A percentile compares a stretch with the other conserved stretches of the same genome.
Conservation (phyloP, 805 yeast genomes). For the Sungouiozyma intestinalis region DNA sequence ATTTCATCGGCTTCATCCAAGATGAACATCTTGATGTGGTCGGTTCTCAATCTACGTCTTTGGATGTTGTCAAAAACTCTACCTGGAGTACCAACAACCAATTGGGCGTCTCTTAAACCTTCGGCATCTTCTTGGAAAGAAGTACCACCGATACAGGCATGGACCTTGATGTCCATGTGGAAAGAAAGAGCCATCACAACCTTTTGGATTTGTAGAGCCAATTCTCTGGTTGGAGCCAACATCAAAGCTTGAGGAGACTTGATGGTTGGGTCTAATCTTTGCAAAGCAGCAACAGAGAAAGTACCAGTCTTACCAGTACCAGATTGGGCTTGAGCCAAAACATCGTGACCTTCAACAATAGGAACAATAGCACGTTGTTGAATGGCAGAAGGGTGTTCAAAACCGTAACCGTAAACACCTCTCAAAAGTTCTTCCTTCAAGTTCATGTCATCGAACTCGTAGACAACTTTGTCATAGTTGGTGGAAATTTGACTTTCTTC, state of each 20-base stretch:
- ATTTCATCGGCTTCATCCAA: conserved; percentile 98
- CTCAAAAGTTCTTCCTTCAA: conserved; percentile 51
- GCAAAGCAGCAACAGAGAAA: conserved; percentile 74
- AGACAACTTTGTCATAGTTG: conserved; percentile 87
- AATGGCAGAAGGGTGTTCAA: conserved; percentile 93
- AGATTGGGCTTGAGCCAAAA: conserved; percentile 96
- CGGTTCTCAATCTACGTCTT: conserved; percentile 73
- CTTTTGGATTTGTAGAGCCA: conserved; percentile 91
- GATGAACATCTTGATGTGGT: conserved; percentile 84
- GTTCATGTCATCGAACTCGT: conserved; percentile 70
- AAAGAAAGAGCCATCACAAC: conserved; percentile 85
- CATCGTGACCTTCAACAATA: conserved; percentile 88
- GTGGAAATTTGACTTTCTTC: conserved; percentile 80
- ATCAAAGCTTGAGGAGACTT: conserved; percentile 85
- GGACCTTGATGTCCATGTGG: conserved; percentile 83
- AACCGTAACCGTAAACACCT: conserved; percentile 82
- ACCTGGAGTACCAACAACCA: conserved; percentile 97
- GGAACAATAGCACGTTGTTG: conserved; percentile 96
- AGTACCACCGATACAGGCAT: conserved; percentile 97
- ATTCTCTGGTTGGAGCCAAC: conserved; percentile 94
- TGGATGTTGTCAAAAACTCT: conserved; percentile 94
- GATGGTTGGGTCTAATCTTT: conserved; percentile 60
- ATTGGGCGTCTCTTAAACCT: conserved; percentile 74
- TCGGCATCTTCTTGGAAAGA: conserved; percentile 78
- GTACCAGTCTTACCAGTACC: conserved; percentile 99